Evolutionary conservation across 176 grass and related monocot species (phyloP), one percentile per base, ranked within the genome.

Genomic region (Carex cristatella): DNA sequence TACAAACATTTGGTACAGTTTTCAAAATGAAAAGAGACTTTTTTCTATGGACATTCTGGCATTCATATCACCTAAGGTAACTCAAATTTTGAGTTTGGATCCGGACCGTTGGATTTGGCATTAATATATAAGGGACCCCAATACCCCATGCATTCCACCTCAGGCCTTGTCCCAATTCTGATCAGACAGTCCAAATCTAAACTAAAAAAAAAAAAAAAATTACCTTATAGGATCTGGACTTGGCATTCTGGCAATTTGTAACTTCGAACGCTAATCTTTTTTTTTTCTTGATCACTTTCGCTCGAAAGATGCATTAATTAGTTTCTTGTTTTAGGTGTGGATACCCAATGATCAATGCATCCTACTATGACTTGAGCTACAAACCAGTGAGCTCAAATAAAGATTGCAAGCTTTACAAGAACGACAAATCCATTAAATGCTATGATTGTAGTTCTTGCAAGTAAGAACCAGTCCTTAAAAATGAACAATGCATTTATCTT

Each of bases 371-470:
- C 87, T 65, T 99, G 87, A 95, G 90, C 79, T 95, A 86, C 77
- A 93, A 94, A 81, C 93, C 93, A 15, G 90, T 88, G 61, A 94
- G 90, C 88, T 84, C 64, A 42, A 99, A 95, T 37, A 65, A 84
- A 6, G 96, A 99, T 85, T 99, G 96, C 90, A 95, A 95, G 72
- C 85, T 94, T 60, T 95, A 95, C 83, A 99, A 92, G 76, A 99
- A 99, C 27, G 53, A 62, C 5, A 86, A 62, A 37, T 85, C 78
- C 23, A 73, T 91, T 13, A 92, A 80, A 81, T 99, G 96, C 72
- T 99, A 99, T 18, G 93, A 99, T 86, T 99, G 93, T 59, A 85
- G 92, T 90, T 99, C 96, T 63, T 95, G 96, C 96, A 99, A 95
- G 96, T 94, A 91, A 94, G 74, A 71, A 71, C 7, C 54, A 82